Base-by-base conservation (phyloP, 179 eudicot genomes). In the Corrigiola litoralis region DNA sequence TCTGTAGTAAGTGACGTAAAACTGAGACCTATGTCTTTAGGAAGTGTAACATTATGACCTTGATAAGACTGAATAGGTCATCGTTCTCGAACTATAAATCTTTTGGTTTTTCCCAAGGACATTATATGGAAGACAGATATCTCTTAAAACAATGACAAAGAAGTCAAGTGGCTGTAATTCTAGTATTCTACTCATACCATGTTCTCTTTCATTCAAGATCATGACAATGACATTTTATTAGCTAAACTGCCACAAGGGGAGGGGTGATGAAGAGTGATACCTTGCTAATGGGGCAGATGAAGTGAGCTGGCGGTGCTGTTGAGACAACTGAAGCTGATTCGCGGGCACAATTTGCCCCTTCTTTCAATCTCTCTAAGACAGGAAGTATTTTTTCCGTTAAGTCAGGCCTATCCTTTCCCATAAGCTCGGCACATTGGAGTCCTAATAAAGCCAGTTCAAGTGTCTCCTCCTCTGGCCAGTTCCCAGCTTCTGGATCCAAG, bases 401-500 rank as follows among this genome's bases (percentile, higher is more conserved):
- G 73, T 85, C 87, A 20, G 95, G 96, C 57, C 96, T 77, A 67
- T 89, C 96, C 72, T 69, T 78, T 45, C 89, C 85, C 27, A 90
- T 72, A 50, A 89, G 75, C 77, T 89, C 96, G 1, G 88, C 73
- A 80, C 95, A 89, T 62, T 68, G 75, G 53, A 89, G 58, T 20
- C 86, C 96, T 66, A 87, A 51, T 12, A 18, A 4, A 48, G 83
- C 89, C 66, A 89, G 63, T 53, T 83, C 85, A 66, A 73, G 79
- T 2, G 95, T 76, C 64, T 83, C 90, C 68, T 77, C 76, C 38
- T 75, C 53, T 5, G 96, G 95, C 96, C 96, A 89, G 28, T 42
- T 25, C 31, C 95, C 96, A 1, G 86, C 95, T 32, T 76, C 83
- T 47, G 47, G 50, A 75, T 89, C 96, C 66, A 89, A 58, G 49